These are phyloP conservation scores for Penicillium maclennaniae DNA, from an alignment of 495 filamentous ascomycete genomes.

Conservation along the genomic window DNA sequence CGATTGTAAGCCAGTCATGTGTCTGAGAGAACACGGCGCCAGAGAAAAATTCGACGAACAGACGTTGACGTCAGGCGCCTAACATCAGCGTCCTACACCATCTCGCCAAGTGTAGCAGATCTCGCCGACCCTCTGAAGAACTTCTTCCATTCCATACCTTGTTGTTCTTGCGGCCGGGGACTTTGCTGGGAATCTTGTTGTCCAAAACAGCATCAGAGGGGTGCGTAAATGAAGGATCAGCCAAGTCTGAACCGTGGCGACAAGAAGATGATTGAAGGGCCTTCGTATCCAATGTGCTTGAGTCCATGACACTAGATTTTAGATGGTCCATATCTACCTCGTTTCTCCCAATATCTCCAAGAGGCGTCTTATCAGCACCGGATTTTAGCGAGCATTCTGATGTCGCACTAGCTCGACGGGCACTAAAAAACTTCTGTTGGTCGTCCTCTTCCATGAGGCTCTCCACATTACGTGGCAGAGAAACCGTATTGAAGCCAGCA, in stretches of 20 bases:
- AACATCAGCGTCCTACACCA: slow-evolving; percentile 1
- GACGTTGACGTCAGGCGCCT: slow-evolving; percentile 12
- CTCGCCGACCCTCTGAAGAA: background rate
- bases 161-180: background rate
- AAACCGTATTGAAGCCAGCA: slow-evolving; percentile 61
- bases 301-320: background rate
- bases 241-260: no score
- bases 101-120: background rate
- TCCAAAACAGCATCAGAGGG: background rate
- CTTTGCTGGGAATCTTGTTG: background rate
- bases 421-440: slow-evolving; percentile 63
- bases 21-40: background rate
- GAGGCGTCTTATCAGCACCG: background rate
- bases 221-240: no score
- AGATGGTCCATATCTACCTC: background rate
- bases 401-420: slow-evolving; percentile 53
- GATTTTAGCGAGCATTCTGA: slow-evolving; percentile 8
- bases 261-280: background rate
- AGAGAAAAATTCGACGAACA: slow-evolving; percentile 12
- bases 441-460: slow-evolving; percentile 81
- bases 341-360: background rate
- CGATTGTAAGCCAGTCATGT: background rate
- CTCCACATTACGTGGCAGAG: slow-evolving; percentile 73
- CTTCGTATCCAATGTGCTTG: background rate
- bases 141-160: background rate